Evolutionary conservation across 108 stramenopile species (phyloP).

Genomic region (Cyclotella kingstonii): DNA sequence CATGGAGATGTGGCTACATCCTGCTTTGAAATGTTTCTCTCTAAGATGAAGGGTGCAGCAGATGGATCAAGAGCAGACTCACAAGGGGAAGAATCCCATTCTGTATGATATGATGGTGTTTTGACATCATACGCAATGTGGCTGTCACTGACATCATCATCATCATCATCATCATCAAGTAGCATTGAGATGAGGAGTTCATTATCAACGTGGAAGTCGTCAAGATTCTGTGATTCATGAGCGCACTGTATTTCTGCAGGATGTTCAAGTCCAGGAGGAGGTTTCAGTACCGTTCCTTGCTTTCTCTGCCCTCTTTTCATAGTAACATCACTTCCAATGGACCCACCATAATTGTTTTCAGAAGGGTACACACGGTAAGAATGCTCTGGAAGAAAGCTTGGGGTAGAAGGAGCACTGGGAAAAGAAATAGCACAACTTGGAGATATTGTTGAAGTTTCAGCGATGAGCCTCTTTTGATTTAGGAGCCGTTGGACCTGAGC

Average conservation of each 20-base stretch:
- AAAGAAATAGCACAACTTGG: neutral
- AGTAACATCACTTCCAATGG: no score
- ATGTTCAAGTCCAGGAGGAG: slow-evolving; percentile 36
- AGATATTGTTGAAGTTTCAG: slow-evolving; percentile 6
- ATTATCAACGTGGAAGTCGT: slow-evolving; percentile 30
- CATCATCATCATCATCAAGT: slow-evolving; percentile 47
- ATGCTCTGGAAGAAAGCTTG: neutral
- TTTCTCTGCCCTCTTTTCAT: no score
- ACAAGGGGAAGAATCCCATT: slow-evolving; percentile 11
- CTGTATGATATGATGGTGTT: slow-evolving; percentile 10
- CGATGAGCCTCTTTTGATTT: slow-evolving; percentile 33
- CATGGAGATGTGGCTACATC: neutral
- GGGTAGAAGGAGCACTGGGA: neutral
- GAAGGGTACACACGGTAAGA: no score
- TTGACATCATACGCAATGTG: neutral
- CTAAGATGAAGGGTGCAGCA: slow-evolving; percentile 32
- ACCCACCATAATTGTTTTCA: no score
- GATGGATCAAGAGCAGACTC: slow-evolving; percentile 42
- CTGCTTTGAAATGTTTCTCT: neutral
- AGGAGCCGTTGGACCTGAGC: slow-evolving; percentile 41
- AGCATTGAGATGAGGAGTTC: slow-evolving; percentile 42
- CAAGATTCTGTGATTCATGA: slow-evolving; percentile 1
- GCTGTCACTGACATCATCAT: slow-evolving; percentile 24
- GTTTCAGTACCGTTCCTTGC: slow-evolving; percentile 28
- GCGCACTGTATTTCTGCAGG: slow-evolving; percentile 13